phyloP scores from a whole-genome alignment of 1,139 yeast genomes.

The Hanseniaspora uvarum region DNA sequence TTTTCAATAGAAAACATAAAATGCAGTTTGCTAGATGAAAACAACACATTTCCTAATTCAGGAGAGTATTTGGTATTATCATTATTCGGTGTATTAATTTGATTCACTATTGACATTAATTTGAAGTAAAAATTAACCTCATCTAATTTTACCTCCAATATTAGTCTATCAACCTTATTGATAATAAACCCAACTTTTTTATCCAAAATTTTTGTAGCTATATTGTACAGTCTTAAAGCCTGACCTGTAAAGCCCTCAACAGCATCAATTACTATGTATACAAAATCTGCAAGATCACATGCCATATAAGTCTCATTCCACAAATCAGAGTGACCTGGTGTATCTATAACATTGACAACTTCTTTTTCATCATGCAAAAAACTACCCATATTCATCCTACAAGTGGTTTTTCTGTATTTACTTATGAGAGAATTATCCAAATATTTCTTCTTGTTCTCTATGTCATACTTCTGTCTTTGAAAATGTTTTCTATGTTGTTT shows the following conservation, averaged over 20 bases:
- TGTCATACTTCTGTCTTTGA: constrained; percentile 36
- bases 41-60: constrained; percentile 52
- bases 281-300: constrained; percentile 53
- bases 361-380: constrained; percentile 49
- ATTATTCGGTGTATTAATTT: constrained; percentile 45
- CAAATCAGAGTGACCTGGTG: constrained; percentile 89
- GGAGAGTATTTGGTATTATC: constrained; percentile 43
- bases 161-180: constrained; percentile 76
- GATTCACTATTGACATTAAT: constrained; percentile 50
- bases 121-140: constrained; percentile 66
- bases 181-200: constrained; percentile 51
- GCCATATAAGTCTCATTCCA: constrained; percentile 60
- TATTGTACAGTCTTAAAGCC: constrained; percentile 23
- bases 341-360: constrained; percentile 57
- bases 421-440: constrained; percentile 30
- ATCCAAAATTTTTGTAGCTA: constrained; percentile 21
- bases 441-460: constrained; percentile 65
- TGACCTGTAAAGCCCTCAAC: constrained; percentile 61
- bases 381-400: constrained; percentile 55
- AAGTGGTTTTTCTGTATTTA: constrained; percentile 48
- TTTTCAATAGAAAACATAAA: constrained; percentile 57
- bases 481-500: constrained; percentile 17
- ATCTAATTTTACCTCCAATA: constrained; percentile 67
- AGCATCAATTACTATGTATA: constrained; percentile 64
- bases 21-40: constrained; percentile 56